These are phyloP conservation scores for Leccinum subgranulosum DNA, from an alignment of 768 basidiomycete species.

Conservation along the genomic window DNA sequence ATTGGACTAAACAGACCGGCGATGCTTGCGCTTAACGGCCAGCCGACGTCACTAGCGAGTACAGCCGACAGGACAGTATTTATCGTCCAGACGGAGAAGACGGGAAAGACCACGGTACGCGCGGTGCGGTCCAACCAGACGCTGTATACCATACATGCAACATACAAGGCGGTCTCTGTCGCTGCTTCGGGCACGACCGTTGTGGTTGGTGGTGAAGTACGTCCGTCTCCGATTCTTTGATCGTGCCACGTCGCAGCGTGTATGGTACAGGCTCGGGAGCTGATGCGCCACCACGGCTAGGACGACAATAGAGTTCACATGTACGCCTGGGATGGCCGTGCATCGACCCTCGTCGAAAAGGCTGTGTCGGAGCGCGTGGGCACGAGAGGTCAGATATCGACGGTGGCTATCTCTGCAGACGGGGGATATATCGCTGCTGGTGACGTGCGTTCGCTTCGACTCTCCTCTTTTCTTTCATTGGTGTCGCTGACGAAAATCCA, in stretches of 20 bases:
- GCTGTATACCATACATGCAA: constrained; percentile 51
- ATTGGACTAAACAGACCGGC: constrained; percentile 42
- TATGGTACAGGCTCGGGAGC: neutral
- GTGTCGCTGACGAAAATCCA: neutral
- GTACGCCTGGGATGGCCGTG: constrained; percentile 67
- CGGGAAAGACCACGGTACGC: constrained; percentile 46
- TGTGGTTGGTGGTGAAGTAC: constrained; percentile 74
- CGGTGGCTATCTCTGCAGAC: constrained; percentile 78
- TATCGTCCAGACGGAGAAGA: constrained; percentile 45
- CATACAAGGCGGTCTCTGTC: constrained; percentile 55
- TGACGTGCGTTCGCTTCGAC: constrained; percentile 55
- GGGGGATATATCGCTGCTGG: constrained; percentile 75
- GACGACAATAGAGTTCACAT: constrained; percentile 77
- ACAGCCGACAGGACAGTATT: constrained; percentile 63
- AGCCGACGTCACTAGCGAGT: constrained; percentile 66
- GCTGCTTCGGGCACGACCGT: constrained; percentile 50
- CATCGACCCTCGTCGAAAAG: constrained; percentile 45
- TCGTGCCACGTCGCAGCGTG: neutral
- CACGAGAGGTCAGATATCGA: constrained; percentile 55
- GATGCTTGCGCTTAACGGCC: constrained; percentile 49
- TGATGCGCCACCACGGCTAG: neutral
- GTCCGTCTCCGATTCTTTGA: constrained; percentile 18
- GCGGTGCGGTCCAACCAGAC: constrained; percentile 70
- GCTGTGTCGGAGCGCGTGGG: constrained; percentile 64
- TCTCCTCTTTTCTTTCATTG: neutral